Evolutionary conservation across 306 rosid species (phyloP).

Genomic region (Quercus robur): DNA sequence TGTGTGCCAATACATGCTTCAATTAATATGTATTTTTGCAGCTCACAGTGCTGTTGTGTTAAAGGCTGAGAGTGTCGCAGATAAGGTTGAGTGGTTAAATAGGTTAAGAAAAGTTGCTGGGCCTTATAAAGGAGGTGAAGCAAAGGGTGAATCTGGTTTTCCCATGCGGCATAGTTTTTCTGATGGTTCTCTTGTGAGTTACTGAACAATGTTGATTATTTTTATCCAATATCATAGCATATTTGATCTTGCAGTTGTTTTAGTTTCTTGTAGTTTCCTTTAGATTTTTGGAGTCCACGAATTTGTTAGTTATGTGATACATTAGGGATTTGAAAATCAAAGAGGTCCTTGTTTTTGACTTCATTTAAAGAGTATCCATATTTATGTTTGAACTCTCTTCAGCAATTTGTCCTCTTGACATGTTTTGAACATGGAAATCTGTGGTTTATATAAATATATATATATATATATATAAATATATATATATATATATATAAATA

Average conservation of each 20-base stretch:
- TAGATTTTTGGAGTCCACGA: no score
- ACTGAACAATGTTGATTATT: background rate
- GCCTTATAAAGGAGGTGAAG: slow-evolving; percentile 42
- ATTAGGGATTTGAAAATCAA: no score
- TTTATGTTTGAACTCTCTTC: no score
- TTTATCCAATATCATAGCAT: slow-evolving; percentile 13
- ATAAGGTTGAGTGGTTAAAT: slow-evolving; percentile 57
- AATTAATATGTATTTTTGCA: slow-evolving; percentile 30
- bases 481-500: no score
- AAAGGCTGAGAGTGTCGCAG: slow-evolving; percentile 55
- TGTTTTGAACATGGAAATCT: no score
- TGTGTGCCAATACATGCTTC: slow-evolving; percentile 4
- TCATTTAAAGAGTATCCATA: no score
- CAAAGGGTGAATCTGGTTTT: slow-evolving; percentile 36
- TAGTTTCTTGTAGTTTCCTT: no score
- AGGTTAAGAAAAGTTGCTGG: slow-evolving; percentile 42
- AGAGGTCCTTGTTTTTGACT: no score
- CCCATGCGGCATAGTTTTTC: slow-evolving; percentile 57
- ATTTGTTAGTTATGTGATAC: no score
- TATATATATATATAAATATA: no score
- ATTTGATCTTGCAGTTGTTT: background rate
- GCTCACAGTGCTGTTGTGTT: slow-evolving; percentile 55
- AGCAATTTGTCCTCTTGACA: no score
- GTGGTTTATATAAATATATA: no score
- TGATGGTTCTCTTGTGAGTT: slow-evolving; percentile 56